Conservation (phyloP, 768 basidiomycete genomes). For the Inosperma sp. region DNA sequence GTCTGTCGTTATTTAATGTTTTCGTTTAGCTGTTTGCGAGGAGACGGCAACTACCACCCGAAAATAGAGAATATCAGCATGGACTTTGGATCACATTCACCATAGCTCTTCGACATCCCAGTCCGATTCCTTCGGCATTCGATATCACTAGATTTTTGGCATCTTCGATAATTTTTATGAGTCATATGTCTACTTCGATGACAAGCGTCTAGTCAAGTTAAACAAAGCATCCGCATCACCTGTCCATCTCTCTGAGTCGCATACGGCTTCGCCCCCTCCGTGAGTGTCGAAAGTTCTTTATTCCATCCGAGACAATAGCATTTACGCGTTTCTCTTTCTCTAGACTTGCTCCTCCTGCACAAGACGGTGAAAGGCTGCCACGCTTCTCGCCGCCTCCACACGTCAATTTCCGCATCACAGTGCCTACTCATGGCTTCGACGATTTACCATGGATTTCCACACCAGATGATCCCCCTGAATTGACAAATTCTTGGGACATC, state of each 20-base stretch:
- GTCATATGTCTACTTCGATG: conserved; percentile 81
- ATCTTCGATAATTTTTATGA: conserved; percentile 93
- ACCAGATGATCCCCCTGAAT: conserved; percentile 44
- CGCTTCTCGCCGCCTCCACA: conserved; percentile 25
- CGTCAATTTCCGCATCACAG: conserved; percentile 24
- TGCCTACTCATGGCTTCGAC: conserved; percentile 46
- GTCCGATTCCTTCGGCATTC: conserved; percentile 74
- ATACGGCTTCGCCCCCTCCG: conserved; percentile 14
- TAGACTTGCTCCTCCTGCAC: conserved; percentile 23
- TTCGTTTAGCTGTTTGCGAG: conserved; percentile 68
- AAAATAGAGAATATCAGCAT: conserved; percentile 21
- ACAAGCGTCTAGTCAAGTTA: conserved; percentile 62
- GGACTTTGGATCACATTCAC: conserved; percentile 81
- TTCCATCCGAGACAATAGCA: neutral
- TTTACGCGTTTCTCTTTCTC: conserved; percentile 20
- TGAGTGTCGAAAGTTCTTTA: conserved; percentile 18
- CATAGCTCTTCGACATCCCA: conserved; percentile 80
- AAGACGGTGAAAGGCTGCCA: conserved; percentile 31
- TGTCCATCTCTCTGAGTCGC: conserved; percentile 24
- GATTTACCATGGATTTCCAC: conserved; percentile 64
- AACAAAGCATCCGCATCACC: conserved; percentile 53
- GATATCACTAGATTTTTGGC: conserved; percentile 87
- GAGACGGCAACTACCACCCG: conserved; percentile 57
- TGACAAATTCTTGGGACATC: conserved; percentile 46
- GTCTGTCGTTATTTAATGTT: conserved; percentile 4